These are phyloP conservation scores for Waltergamsia citrina DNA, from an alignment of 2,329 filamentous ascomycete species.

Conservation along the genomic window DNA sequence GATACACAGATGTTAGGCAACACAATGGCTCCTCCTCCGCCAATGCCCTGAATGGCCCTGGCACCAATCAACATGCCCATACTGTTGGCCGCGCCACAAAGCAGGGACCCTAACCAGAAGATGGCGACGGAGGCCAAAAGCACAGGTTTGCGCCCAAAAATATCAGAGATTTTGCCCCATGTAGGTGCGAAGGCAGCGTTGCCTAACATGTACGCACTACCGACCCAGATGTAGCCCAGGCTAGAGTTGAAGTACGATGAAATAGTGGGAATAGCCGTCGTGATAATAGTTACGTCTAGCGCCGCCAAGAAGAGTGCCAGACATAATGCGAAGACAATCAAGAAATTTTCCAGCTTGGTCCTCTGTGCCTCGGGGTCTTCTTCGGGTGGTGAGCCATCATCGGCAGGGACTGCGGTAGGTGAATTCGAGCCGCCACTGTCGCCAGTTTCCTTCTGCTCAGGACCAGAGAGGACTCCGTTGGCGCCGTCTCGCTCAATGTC, in stretches of 20 bases:
- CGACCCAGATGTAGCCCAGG: constrained; percentile 69
- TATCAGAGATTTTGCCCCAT: constrained; percentile 57
- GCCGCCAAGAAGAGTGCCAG: constrained; percentile 42
- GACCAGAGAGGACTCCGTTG: too few species aligned
- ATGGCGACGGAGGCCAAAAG: constrained; percentile 38
- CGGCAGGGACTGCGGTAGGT: too few species aligned
- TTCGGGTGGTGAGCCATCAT: too few species aligned
- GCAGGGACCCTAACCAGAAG: constrained; percentile 45
- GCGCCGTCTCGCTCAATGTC: too few species aligned
- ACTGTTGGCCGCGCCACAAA: constrained; percentile 39
- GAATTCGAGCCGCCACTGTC: too few species aligned
- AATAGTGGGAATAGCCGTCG: constrained; percentile 59
- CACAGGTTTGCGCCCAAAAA: constrained; percentile 48
- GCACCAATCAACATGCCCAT: constrained; percentile 45
- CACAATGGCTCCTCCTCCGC: constrained; percentile 48
- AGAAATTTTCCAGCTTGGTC: constrained; percentile 25
- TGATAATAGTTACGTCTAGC: constrained; percentile 52
- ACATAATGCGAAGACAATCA: constrained; percentile 31
- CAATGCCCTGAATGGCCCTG: constrained; percentile 46
- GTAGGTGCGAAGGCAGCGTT: constrained; percentile 58
- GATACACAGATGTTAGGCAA: constrained; percentile 50
- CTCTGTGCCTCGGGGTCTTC: constrained; percentile 10
- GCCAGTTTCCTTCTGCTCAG: too few species aligned
- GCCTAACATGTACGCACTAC: constrained; percentile 62
- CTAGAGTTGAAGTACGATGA: constrained; percentile 53